Percentiles rank a stretch among this genome's conserved stretches.
These are phyloP conservation scores for Isoetes taiwanensis DNA, from an alignment of 75 land plant species.

Conservation along the genomic window DNA sequence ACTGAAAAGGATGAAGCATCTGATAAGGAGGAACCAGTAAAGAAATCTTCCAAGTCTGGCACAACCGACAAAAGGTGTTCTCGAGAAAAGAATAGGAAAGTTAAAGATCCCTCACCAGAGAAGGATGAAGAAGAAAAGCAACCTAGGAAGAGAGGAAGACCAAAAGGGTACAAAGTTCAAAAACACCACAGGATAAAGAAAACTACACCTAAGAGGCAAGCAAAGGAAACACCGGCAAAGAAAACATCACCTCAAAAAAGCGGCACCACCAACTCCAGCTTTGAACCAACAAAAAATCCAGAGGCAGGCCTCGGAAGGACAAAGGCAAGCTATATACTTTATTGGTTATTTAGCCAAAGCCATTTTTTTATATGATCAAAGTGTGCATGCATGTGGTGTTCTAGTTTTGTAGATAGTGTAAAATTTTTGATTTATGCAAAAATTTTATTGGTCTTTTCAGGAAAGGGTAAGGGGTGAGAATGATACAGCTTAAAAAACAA, in stretches of 20 bases:
- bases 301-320: constrained; percentile 3
- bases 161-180: too few relatives aligned
- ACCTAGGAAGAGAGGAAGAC: too few relatives aligned
- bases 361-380: neutral
- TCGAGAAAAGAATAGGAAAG: constrained; percentile 35
- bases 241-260: constrained; percentile 15
- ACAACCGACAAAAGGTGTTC: constrained; percentile 20
- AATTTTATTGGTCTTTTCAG: too few relatives aligned
- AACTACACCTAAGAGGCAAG: neutral
- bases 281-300: constrained; percentile 3
- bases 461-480: too few relatives aligned
- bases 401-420: constrained; percentile 24
- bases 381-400: neutral
- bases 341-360: neutral
- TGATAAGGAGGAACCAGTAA: neutral
- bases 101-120: too few relatives aligned
- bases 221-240: neutral
- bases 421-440: constrained; percentile 27
- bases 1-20: neutral
- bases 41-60: constrained; percentile 14
- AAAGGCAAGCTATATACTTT: neutral
- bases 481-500: too few relatives aligned
- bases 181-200: too few relatives aligned
- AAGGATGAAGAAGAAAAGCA: too few relatives aligned
- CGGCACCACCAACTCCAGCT: neutral